These are phyloP conservation scores for Lactarius psammicola DNA, from an alignment of 768 basidiomycete genomes.

Conservation along the genomic window DNA sequence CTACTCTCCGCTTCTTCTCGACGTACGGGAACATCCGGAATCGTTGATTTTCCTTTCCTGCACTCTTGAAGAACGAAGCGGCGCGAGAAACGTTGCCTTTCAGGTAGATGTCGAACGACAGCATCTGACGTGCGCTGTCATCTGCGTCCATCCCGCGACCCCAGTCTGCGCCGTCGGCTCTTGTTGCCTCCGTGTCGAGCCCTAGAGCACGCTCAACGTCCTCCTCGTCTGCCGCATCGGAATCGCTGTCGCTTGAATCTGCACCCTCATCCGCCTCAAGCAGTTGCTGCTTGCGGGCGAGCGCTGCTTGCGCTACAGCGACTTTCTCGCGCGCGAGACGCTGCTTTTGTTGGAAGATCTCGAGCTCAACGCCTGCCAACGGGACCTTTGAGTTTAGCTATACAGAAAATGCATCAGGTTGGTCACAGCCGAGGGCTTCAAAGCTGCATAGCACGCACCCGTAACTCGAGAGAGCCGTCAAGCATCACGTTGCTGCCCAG, in stretches of 20 bases:
- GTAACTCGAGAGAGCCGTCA: constrained; percentile 65
- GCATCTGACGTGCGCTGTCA: constrained; percentile 66
- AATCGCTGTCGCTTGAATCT: constrained; percentile 75
- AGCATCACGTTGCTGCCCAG: constrained; percentile 86
- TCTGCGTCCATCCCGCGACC: constrained; percentile 59
- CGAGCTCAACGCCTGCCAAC: constrained; percentile 84
- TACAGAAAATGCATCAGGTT: constrained; percentile 18
- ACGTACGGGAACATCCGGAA: constrained; percentile 98
- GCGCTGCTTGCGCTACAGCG: constrained; percentile 79
- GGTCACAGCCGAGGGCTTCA: neutral
- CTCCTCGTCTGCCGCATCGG: constrained; percentile 65
- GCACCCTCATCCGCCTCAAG: constrained; percentile 90
- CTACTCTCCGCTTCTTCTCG: constrained; percentile 87
- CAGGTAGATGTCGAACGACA: constrained; percentile 95
- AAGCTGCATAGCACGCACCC: constrained; percentile 44
- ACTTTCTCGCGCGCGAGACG: constrained; percentile 76
- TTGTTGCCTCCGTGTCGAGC: constrained; percentile 37
- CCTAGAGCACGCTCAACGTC: constrained; percentile 57
- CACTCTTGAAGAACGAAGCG: constrained; percentile 82
- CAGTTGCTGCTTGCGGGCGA: constrained; percentile 81
- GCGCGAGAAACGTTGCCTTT: constrained; percentile 92
- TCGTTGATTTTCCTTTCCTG: constrained; percentile 67
- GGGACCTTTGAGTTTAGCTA: constrained; percentile 90
- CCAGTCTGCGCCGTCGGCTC: constrained; percentile 60
- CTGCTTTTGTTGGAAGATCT: constrained; percentile 73